Conservation (phyloP, 805 yeast genomes). For the Metschnikowia orientalis region DNA sequence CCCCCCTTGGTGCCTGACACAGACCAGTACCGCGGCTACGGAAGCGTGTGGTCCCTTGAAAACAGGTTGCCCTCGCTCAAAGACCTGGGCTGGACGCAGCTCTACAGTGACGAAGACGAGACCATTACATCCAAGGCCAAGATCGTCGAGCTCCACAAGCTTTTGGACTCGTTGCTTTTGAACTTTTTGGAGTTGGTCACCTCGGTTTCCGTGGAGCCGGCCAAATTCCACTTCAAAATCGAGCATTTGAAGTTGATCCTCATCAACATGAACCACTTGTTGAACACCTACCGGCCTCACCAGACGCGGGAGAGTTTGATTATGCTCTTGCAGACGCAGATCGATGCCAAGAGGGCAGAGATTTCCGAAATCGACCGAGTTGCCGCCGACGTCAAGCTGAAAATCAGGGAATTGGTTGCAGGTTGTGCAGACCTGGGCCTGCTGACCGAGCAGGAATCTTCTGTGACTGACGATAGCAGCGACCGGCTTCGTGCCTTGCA, state of each 20-base stretch:
- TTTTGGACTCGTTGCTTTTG: conserved; percentile 71
- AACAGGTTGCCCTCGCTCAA: conserved; percentile 74
- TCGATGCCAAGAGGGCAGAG: conserved; percentile 56
- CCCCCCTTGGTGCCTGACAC: conserved; percentile 66
- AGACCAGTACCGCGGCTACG: conserved; percentile 77
- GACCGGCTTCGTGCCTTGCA: neutral
- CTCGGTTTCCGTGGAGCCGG: conserved; percentile 68
- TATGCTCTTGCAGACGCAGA: conserved; percentile 64
- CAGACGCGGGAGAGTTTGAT: conserved; percentile 89
- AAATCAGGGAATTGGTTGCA: conserved; percentile 25
- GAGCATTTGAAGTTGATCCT: conserved; percentile 77
- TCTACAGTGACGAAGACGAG: conserved; percentile 48
- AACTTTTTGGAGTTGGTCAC: conserved; percentile 83
- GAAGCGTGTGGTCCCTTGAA: conserved; percentile 79
- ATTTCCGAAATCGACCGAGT: conserved; percentile 44
- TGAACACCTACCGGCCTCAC: conserved; percentile 92
- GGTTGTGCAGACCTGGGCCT: neutral
- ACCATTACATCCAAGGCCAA: conserved; percentile 40
- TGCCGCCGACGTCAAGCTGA: conserved; percentile 35
- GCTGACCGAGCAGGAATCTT: neutral
- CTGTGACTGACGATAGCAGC: conserved; percentile 1
- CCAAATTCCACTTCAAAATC: conserved; percentile 52
- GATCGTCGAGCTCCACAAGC: conserved; percentile 70
- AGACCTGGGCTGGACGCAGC: conserved; percentile 72
- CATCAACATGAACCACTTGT: conserved; percentile 84